Conservation (phyloP, 345 rosid genomes). For the Hibiscus trionum region DNA sequence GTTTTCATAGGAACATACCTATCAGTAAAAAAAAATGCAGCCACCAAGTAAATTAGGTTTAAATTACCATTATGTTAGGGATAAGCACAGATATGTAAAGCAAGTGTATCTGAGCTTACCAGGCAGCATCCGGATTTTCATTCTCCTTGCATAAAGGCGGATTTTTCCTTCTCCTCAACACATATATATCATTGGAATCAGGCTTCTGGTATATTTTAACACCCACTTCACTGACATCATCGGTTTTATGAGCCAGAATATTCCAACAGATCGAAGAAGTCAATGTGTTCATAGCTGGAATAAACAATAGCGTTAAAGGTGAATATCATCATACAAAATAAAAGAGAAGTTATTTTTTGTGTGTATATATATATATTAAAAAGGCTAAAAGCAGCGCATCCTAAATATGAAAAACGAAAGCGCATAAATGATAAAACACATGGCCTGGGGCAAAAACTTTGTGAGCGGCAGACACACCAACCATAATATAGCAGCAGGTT, state of each 20-base stretch:
- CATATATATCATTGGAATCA: constrained; percentile 74
- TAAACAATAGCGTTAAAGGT: constrained; percentile 11
- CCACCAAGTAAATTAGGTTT: neutral
- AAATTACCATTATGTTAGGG: neutral
- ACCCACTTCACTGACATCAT: constrained; percentile 83
- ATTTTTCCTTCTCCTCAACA: constrained; percentile 64
- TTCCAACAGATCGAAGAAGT: constrained; percentile 92
- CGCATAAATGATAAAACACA: neutral
- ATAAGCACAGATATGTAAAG: neutral
- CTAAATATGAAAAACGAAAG: neutral
- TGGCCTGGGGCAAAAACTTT: neutral
- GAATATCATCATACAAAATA: constrained; percentile 4
- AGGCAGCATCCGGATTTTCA: constrained; percentile 91
- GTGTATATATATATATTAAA: neutral
- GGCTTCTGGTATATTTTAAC: constrained; percentile 93
- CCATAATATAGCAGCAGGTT: neutral
- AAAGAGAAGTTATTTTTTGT: constrained; percentile 4
- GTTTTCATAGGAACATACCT: constrained; percentile 79
- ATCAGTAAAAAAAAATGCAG: neutral
- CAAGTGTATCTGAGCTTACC: constrained; percentile 41
- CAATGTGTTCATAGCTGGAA: constrained; percentile 67
- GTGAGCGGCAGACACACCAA: neutral
- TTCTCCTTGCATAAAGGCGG: constrained; percentile 84
- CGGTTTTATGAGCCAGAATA: constrained; percentile 83
- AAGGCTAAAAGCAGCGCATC: neutral